Evolutionary conservation across 108 stramenopile species (phyloP).

Genomic region (Conticribra weissflogii): DNA sequence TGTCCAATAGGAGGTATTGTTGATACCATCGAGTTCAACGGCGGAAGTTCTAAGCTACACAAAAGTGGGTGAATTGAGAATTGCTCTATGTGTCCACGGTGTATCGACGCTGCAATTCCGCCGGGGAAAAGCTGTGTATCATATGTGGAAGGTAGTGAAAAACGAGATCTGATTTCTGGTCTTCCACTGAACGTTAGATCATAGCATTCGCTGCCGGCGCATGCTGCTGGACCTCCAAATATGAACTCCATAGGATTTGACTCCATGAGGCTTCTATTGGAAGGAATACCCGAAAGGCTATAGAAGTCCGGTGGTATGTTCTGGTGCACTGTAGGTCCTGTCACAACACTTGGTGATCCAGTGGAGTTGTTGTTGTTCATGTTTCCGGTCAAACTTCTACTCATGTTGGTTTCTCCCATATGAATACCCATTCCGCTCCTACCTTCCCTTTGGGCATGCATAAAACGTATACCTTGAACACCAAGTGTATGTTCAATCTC

Average conservation of each 20-base stretch:
- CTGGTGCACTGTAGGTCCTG: constrained; percentile 62
- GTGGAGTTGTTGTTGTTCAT: not conserved
- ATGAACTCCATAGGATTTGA: constrained; percentile 69
- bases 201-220: constrained; percentile 64
- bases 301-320: constrained; percentile 57
- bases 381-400: constrained; percentile 8
- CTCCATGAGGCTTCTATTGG: constrained; percentile 17
- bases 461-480: constrained; percentile 72
- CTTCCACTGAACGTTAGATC: constrained; percentile 31
- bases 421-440: constrained; percentile 21
- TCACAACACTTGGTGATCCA: constrained; percentile 20
- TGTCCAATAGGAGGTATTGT: constrained; percentile 44
- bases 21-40: constrained; percentile 69
- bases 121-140: constrained; percentile 80
- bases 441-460: constrained; percentile 32
- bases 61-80: constrained; percentile 68
- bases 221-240: constrained; percentile 69
- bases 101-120: constrained; percentile 72
- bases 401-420: constrained; percentile 4
- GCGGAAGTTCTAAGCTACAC: constrained; percentile 62
- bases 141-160: constrained; percentile 34
- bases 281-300: constrained; percentile 3
- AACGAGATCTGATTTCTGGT: constrained; percentile 18
- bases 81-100: constrained; percentile 42
- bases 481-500: constrained; percentile 80